Evolutionary conservation across 371 early-diverging fungal genomes (phyloP), one percentile per base, ranked within the genome.

Genomic region (Parasitella parasitica): DNA sequence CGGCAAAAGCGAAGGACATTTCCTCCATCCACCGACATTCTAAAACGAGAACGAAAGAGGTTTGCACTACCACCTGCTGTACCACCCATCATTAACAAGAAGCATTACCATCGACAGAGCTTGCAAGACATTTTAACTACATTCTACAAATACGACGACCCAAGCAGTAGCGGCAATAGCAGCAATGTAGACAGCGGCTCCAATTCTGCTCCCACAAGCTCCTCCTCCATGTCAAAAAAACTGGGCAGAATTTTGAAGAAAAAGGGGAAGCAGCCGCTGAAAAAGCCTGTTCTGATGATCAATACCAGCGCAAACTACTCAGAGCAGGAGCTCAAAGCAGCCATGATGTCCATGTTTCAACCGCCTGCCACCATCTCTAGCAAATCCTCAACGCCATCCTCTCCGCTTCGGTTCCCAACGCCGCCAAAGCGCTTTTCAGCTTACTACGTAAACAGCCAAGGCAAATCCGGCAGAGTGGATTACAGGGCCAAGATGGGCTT

Each of bases 371-470:
- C 63, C 4, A 62, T 63, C 12, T 62, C 52, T 24, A 34, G 61
- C 15, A 57, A 56, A 7, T 56, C 66, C 3, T 41, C 55, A 3
- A 18, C 50, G 9, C 58, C 63, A 0, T 49, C 54, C 0, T 54
- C 48, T 20, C 50, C 27, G 6, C 4, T 57, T 6, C 46, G 43
- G 8, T 53, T 51, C 22, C 59, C 68, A 9, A 56, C 63, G 20
- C 66, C 66, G 6, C 67, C 67, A 7, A 37, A 43, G 8, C 53
- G 63, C 2, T 66, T 66, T 24, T 66, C 67, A 15, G 67, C 67
- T 16, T 27, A 52, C n/a, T 66, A 30, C 57, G 35, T 61, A 7
- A 46, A 61, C 37, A 20, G 39, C 2, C 24, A 51, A 7, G 67
- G 67, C 2, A 48, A 53, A 43, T 15, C 35, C 12, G 57, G 53